Conservation (phyloP, 2,329 filamentous ascomycete species). For the Cladorrhinum sp. region DNA sequence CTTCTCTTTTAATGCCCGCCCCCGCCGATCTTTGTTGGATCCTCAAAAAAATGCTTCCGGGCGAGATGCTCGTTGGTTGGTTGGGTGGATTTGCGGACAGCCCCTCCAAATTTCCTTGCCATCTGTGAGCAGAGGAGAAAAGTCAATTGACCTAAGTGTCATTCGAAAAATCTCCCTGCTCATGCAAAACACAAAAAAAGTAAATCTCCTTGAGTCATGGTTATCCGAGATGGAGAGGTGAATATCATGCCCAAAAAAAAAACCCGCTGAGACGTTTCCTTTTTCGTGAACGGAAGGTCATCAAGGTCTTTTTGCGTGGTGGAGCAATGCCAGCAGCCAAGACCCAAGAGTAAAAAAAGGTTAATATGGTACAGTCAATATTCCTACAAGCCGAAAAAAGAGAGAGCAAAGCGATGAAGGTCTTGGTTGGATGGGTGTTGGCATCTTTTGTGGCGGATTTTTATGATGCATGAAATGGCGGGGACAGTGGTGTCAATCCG, state of each 20-base stretch:
- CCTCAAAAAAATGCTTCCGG: neutral
- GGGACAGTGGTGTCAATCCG: neutral
- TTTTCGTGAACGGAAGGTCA: neutral
- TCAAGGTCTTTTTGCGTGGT: neutral
- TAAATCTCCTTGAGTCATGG: neutral
- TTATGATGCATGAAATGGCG: neutral
- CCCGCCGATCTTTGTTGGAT: neutral
- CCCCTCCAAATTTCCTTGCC: neutral
- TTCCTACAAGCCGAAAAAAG: constrained; percentile 22
- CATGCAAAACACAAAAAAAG: neutral
- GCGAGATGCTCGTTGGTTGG: neutral
- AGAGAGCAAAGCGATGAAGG: constrained; percentile 10
- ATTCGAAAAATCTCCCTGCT: neutral
- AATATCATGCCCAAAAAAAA: neutral
- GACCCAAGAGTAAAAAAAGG: neutral
- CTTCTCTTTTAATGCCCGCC: neutral
- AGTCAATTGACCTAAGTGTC: neutral
- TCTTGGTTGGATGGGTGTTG: constrained; percentile 5
- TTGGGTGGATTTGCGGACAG: neutral
- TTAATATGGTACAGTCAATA: constrained; percentile 17
- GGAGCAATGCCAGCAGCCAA: neutral
- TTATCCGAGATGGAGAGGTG: neutral
- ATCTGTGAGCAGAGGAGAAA: neutral
- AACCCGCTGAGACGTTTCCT: neutral
- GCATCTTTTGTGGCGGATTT: neutral